phyloP scores from a whole-genome alignment of 192 early-diverging fungal species.

The Coemansia sp. region DNA sequence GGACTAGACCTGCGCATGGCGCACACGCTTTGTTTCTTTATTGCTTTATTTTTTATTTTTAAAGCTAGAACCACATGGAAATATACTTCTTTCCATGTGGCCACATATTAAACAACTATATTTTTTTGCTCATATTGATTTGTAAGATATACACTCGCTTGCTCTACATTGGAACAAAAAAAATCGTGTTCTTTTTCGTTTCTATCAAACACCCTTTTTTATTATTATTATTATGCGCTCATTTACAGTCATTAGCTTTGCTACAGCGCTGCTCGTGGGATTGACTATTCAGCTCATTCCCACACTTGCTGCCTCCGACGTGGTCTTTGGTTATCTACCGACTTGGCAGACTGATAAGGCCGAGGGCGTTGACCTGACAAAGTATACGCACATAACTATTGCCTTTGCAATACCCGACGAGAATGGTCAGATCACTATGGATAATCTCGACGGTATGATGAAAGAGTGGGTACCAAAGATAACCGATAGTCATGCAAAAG shows the following conservation, averaged over 20 bases:
- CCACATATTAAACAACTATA: conserved; percentile 1
- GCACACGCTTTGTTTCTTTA: too few species aligned
- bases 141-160: background rate
- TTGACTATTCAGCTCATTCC: background rate
- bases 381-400: conserved; percentile 71
- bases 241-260: background rate
- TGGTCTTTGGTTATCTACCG: conserved; percentile 56
- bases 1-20: background rate
- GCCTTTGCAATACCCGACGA: conserved; percentile 62
- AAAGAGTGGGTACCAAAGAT: conserved; percentile 53
- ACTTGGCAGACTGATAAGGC: conserved; percentile 50
- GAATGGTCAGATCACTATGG: conserved; percentile 37
- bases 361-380: conserved; percentile 46
- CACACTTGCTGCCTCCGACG: conserved; percentile 3
- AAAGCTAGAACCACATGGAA: background rate
- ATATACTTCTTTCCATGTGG: background rate
- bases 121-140: background rate
- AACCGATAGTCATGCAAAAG: conserved; percentile 56
- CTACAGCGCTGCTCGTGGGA: background rate
- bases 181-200: background rate
- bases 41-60: too few species aligned
- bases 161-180: background rate
- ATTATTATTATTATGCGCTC: background rate
- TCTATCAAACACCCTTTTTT: background rate
- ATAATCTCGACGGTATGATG: conserved; percentile 37